These are phyloP conservation scores for Asterella californica DNA, from an alignment of 225 moss, liverwort and hornwort species.

Conservation along the genomic window DNA sequence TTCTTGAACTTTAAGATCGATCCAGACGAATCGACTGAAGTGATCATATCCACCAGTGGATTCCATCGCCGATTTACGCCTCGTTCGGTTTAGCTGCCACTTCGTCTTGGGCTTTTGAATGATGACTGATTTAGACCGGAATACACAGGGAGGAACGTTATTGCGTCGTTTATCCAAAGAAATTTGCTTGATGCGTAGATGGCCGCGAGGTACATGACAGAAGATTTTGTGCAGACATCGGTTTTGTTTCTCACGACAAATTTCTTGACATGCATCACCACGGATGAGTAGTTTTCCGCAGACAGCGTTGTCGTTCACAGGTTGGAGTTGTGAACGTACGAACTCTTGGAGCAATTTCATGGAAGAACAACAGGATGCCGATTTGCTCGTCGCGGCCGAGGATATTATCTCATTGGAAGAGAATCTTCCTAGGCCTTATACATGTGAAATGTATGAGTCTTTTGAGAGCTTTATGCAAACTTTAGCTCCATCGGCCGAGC, in stretches of 20 bases:
- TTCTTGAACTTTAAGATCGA: not conserved
- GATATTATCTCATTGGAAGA: too few species aligned
- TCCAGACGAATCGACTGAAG: not conserved
- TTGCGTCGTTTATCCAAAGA: too few species aligned
- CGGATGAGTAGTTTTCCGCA: not conserved
- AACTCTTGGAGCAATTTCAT: not conserved
- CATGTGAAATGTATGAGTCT: conserved; percentile 21
- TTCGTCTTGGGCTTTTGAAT: too few species aligned
- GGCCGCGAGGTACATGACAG: too few species aligned
- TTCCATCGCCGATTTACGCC: not conserved
- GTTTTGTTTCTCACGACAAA: not conserved
- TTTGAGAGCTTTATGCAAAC: conserved; percentile 40
- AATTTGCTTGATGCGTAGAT: not conserved
- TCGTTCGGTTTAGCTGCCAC: not conserved
- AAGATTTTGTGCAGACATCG: not conserved
- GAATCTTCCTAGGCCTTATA: not conserved
- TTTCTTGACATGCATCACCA: not conserved
- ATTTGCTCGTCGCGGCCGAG: not conserved
- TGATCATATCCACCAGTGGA: not conserved
- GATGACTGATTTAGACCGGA: too few species aligned
- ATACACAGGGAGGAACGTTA: not conserved
- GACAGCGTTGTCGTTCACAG: too few species aligned
- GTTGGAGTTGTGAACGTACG: too few species aligned
- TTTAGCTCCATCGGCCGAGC: conserved; percentile 26
- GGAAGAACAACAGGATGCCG: not conserved